Base-by-base conservation (phyloP, 2,329 filamentous ascomycete species). In the Orbilia brochopaga region DNA sequence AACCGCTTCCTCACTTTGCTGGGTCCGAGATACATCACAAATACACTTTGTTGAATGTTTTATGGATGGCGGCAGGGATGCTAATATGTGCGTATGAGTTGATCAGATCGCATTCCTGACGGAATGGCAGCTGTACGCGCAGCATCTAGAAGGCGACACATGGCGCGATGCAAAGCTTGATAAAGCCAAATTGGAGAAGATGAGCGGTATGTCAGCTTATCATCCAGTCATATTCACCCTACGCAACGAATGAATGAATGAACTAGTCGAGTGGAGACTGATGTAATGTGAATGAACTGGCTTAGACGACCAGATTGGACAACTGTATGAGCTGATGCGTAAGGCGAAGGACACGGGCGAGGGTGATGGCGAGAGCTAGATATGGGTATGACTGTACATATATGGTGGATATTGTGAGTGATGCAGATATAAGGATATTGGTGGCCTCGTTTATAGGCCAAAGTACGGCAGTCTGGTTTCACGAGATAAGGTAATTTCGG, bases 61-160 rank as follows among this genome's bases (percentile, higher is more conserved):
- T 32, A 8, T 8, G 27, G 8, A 8, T 32, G 8, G 27, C 8
- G 8, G 8, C 27, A 3, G 27, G 27, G 8, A 32, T 32, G 27
- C 27, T 32, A 32, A 32, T 8, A 32, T 32, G 8, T 32, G 27
- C 3, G 27, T 17, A 61, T 59, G 27, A 35, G 40, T 59, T 52
- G 53, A 69, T 13, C 75, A 96, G 91, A 91, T 97, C 76, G 94
- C 93, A 1, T 99, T 99, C 79, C 83, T 99, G 76, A 93, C 90
- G 0, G 92, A 97, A 80, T 99, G 93, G 93, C 94, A 99, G 80
- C 82, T 91, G 58, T 99, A 97, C 78, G 92, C 92, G 1, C 93
- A 99, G 79, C 88, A 91, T 78, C 82, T 99, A 15, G 93, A 97
- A 78, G 93, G 92, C 0, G 89, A 96, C 59, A 80, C 84, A 0